Evolutionary conservation across 2,329 filamentous ascomycete genomes (phyloP).

Genomic region (Penicillium thymicola): DNA sequence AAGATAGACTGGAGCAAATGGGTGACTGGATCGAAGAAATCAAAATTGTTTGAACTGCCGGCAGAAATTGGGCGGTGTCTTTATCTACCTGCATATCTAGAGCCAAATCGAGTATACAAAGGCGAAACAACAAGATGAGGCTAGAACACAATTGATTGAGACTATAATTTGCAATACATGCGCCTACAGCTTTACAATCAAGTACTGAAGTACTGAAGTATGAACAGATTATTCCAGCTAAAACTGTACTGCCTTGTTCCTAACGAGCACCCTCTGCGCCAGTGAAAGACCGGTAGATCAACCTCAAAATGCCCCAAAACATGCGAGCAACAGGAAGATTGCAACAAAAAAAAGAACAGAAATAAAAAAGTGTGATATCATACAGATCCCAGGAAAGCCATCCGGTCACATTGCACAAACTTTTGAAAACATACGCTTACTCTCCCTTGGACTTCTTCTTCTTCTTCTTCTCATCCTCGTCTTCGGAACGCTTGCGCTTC

Average conservation of each 20-base stretch:
- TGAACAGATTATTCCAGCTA: conserved; percentile 29
- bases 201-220: conserved; percentile 19
- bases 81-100: conserved; percentile 4
- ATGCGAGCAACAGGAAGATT: conserved; percentile 23
- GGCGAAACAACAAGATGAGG: not conserved
- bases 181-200: not conserved
- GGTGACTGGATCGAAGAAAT: conserved; percentile 2
- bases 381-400: conserved; percentile 37
- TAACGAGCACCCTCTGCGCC: conserved; percentile 32
- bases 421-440: conserved; percentile 54
- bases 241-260: conserved; percentile 32
- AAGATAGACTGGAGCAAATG: conserved; percentile 1
- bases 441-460: conserved; percentile 52
- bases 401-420: conserved; percentile 31
- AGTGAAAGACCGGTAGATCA: conserved; percentile 31
- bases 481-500: conserved; percentile 64
- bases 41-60: conserved; percentile 27
- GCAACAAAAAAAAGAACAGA: conserved; percentile 27
- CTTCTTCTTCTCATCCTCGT: conserved; percentile 55
- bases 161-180: not conserved
- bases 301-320: conserved; percentile 24
- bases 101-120: not conserved
- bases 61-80: conserved; percentile 17
- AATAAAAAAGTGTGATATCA: conserved; percentile 41
- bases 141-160: not conserved